These are phyloP conservation scores for Sodiomyces alkalinus DNA, from an alignment of 2,329 filamentous ascomycete genomes.

Conservation along the genomic window DNA sequence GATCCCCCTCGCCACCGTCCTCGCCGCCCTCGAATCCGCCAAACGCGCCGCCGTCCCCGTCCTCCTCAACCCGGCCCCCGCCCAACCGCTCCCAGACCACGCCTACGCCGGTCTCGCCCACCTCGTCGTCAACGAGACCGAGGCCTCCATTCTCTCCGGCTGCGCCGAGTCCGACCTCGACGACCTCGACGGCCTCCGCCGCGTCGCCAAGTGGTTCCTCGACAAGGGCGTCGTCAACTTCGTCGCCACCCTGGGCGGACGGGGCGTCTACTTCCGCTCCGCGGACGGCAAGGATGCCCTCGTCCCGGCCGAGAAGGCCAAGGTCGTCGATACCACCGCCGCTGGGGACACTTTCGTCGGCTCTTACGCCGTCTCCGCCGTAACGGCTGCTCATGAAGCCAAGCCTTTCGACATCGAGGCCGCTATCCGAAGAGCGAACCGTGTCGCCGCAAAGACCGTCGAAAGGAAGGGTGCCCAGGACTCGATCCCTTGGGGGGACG, in stretches of 20 bases:
- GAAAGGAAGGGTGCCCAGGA: slow-evolving; percentile 25
- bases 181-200: slow-evolving; percentile 23
- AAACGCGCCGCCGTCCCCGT: slow-evolving; percentile 38
- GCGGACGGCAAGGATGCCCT: slow-evolving; percentile 25
- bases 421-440: slow-evolving; percentile 39
- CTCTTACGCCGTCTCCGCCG: slow-evolving; percentile 63
- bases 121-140: slow-evolving; percentile 81
- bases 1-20: slow-evolving; percentile 50
- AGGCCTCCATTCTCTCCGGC: slow-evolving; percentile 59
- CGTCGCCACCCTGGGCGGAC: slow-evolving; percentile 69
- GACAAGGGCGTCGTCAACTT: slow-evolving; percentile 56
- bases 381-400: slow-evolving; percentile 21
- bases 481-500: slow-evolving; percentile 29
- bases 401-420: slow-evolving; percentile 36
- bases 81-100: slow-evolving; percentile 48
- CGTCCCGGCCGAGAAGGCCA: slow-evolving; percentile 51
- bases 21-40: slow-evolving; percentile 41
- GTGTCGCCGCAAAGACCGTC: slow-evolving; percentile 25
- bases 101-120: slow-evolving; percentile 58
- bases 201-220: slow-evolving; percentile 46
- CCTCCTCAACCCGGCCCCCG: slow-evolving; percentile 76
- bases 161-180: slow-evolving; percentile 33
- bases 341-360: slow-evolving; percentile 93
- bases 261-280: slow-evolving; percentile 57
- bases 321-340: slow-evolving; percentile 81